A percentile compares a stretch with the other conserved stretches of the same genome.
phyloP scores from a whole-genome alignment of 306 rosid species.

The Quercus suber region DNA sequence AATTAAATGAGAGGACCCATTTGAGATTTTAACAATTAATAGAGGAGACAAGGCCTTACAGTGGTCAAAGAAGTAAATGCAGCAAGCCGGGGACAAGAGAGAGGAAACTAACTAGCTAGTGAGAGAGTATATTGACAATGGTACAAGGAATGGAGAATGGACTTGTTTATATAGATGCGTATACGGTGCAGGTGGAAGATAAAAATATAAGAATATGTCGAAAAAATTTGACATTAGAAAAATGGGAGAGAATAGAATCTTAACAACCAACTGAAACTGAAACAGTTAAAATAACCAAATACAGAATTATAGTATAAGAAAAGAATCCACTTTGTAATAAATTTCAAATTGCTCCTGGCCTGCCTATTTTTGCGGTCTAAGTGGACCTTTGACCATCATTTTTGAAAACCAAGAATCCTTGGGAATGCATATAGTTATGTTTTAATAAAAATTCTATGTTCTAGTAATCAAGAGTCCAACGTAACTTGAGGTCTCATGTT shows the following conservation, averaged over 20 bases:
- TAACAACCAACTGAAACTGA: not conserved
- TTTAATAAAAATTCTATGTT: too few relatives aligned
- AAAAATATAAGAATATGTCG: not conserved
- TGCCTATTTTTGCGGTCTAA: not conserved
- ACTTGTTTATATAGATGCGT: not conserved
- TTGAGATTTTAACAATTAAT: not conserved
- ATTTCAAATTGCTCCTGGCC: not conserved
- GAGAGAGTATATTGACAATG: not conserved
- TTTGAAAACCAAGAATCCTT: not conserved
- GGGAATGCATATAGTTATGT: too few relatives aligned
- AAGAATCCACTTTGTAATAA: not conserved
- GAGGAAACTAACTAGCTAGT: too few relatives aligned
- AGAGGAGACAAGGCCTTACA: not conserved
- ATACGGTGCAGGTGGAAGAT: not conserved
- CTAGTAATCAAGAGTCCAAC: too few relatives aligned
- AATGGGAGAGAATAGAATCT: not conserved
- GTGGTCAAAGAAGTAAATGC: not conserved
- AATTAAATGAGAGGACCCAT: not conserved
- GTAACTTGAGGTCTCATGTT: too few relatives aligned
- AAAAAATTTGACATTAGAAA: not conserved
- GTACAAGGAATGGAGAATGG: not conserved
- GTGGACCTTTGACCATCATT: not conserved
- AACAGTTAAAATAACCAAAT: not conserved
- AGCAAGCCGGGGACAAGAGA: not conserved
- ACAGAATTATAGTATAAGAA: not conserved